Percentiles rank a stretch among this genome's conserved stretches.
phyloP scores from a whole-genome alignment of 2,329 filamentous ascomycete genomes.

The Camillea tinctor region DNA sequence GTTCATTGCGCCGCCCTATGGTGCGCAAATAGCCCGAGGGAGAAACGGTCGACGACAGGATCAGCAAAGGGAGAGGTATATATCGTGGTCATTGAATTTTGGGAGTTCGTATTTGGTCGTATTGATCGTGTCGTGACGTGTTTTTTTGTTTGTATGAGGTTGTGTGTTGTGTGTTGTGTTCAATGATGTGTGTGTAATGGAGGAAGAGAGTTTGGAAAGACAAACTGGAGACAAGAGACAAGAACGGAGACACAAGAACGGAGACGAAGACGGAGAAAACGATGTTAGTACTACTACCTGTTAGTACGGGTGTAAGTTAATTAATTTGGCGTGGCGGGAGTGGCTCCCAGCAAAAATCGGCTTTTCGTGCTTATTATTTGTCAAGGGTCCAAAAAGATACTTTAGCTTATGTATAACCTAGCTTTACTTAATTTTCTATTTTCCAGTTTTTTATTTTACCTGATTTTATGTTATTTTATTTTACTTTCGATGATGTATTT shows the following conservation, averaged over 20 bases:
- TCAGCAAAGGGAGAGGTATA: neutral
- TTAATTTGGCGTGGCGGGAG: neutral
- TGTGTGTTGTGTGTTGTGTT: too few relatives aligned
- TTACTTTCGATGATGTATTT: too few relatives aligned
- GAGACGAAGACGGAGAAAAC: neutral
- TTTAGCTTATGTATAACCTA: too few relatives aligned
- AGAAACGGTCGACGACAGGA: neutral
- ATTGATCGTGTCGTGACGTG: neutral
- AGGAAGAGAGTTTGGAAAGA: neutral
- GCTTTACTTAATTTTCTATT: neutral
- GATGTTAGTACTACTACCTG: too few relatives aligned
- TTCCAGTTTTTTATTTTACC: neutral
- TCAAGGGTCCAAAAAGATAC: neutral
- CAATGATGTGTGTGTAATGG: too few relatives aligned
- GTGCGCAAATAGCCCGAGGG: neutral
- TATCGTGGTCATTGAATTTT: neutral
- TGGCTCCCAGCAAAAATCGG: neutral
- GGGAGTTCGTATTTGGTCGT: neutral
- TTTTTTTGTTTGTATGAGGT: neutral
- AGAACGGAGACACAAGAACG: neutral
- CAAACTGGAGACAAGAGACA: neutral
- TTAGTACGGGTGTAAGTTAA: neutral
- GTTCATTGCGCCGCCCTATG: conserved; percentile 51
- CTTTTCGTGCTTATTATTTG: neutral
- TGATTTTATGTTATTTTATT: neutral